Evolutionary conservation across 345 rosid genomes (phyloP).

Genomic region (Rhodomyrtus tomentosa): DNA sequence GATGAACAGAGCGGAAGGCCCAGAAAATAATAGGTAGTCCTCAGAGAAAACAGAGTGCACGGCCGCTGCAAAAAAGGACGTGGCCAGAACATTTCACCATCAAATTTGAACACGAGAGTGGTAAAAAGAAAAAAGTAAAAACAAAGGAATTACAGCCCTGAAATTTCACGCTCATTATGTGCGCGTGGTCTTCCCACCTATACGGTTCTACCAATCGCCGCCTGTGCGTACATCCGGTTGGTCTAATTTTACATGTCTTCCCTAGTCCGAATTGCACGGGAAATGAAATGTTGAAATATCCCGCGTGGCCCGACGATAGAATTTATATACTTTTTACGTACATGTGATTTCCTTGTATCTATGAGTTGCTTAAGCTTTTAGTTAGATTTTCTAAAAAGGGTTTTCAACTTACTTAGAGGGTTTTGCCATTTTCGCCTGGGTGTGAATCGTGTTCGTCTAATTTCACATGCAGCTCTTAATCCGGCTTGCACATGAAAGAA

Average conservation of each 20-base stretch:
- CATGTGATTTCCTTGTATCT: neutral
- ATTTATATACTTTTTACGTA: neutral
- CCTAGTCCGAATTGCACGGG: too few relatives aligned
- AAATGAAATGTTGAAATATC: too few relatives aligned
- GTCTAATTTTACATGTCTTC: too few relatives aligned
- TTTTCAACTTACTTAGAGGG: neutral
- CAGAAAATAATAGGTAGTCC: neutral
- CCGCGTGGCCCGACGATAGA: too few relatives aligned
- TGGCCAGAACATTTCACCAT: neutral
- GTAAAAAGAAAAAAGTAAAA: neutral
- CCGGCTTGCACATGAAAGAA: accelerated
- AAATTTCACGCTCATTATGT: too few relatives aligned
- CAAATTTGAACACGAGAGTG: neutral
- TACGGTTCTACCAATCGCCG: too few relatives aligned
- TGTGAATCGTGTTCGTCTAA: neutral
- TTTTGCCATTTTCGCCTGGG: neutral
- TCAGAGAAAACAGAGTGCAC: neutral
- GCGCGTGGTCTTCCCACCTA: too few relatives aligned
- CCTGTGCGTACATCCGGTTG: too few relatives aligned
- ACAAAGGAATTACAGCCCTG: too few relatives aligned
- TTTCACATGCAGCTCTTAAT: neutral
- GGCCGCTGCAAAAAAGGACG: neutral
- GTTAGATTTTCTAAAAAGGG: neutral
- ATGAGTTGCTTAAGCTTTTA: neutral
- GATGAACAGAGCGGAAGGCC: neutral